phyloP scores from a whole-genome alignment of 257 asterid genomes.

The Asclepias syriaca region DNA sequence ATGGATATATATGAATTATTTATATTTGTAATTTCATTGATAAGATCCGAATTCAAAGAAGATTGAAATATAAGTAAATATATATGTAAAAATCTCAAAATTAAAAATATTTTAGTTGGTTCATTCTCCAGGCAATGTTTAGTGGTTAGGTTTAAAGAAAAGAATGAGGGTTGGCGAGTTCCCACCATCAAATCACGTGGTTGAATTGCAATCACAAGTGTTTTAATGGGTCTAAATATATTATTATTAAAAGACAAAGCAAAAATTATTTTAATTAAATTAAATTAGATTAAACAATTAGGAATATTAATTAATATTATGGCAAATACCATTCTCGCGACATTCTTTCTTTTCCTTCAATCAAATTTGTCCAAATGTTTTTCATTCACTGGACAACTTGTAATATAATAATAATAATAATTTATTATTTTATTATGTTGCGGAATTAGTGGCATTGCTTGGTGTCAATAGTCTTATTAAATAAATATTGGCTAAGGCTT shows the following conservation, averaged over 20 bases:
- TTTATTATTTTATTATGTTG: no score
- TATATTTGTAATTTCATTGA: no score
- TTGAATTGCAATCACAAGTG: slow-evolving; percentile 17
- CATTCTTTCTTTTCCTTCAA: neutral
- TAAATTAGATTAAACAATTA: slow-evolving; percentile 6
- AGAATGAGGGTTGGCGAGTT: slow-evolving; percentile 20
- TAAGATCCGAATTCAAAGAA: no score
- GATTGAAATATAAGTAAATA: no score
- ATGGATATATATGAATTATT: no score
- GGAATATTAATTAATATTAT: neutral
- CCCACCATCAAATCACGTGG: slow-evolving; percentile 31
- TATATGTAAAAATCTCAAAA: neutral
- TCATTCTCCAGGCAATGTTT: neutral
- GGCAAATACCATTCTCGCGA: neutral
- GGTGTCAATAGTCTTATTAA: neutral
- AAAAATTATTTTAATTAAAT: slow-evolving; percentile 1
- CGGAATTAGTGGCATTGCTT: neutral
- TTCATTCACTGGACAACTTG: neutral
- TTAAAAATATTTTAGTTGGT: no score
- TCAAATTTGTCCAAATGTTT: neutral
- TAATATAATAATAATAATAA: no score
- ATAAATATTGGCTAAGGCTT: neutral
- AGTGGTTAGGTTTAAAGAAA: slow-evolving; percentile 10
- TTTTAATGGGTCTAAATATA: neutral
- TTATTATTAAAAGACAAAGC: neutral